Base-by-base conservation (phyloP, 2,329 filamentous ascomycete species). In the Ceratocystis cacaofunesta region DNA sequence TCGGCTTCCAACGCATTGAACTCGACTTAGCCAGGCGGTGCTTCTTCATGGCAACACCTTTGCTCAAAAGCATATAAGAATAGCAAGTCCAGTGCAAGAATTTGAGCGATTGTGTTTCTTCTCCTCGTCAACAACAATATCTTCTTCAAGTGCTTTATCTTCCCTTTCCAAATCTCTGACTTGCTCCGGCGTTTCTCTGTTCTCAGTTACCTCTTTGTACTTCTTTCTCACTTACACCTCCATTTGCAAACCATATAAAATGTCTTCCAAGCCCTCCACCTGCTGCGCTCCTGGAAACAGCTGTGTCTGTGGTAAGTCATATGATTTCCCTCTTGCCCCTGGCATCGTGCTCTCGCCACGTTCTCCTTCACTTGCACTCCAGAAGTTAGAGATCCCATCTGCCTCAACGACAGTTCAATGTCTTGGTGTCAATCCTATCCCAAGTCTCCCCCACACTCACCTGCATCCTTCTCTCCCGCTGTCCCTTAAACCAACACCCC, bases 251-350 rank as follows among this genome's bases (percentile, higher is more conserved):
- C 52, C 22, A 63, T 30, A 15, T 10, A 41, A 41, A 41, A 67
- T 67, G 66, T 63, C 66, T 55, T 67, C 66, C 48, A 65, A 67
- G 66, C 66, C 66, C 48, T 76, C 79, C 65, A 84, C 79, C 70
- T 84, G 82, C 80, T 84, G 82, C 75, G 78, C 79, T 74, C 79
- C 81, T 73, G 78, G 77, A 72, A 72, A 76, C 69, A 72, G 74
- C 63, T 85, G 82, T 71, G 75, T 82, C 71, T 85, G 82, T 74
- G 82, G 82, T 84, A 79, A 70, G 81, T 76, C 65, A 65, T 48
- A 41, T 41, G 10, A 1, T 63, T 68, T 62, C 32, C 17, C 28
- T 32, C 61, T 25, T n/a, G 22, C 36, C 46, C 15, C 57, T 50
- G 32, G 3, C 46, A n/a, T 17, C n/a, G 17, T n/a, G 19, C 22